Evolutionary conservation across 2,329 filamentous ascomycete genomes (phyloP), one percentile per base, ranked within the genome.

Genomic region (Sporothrix dimorphospora): DNA sequence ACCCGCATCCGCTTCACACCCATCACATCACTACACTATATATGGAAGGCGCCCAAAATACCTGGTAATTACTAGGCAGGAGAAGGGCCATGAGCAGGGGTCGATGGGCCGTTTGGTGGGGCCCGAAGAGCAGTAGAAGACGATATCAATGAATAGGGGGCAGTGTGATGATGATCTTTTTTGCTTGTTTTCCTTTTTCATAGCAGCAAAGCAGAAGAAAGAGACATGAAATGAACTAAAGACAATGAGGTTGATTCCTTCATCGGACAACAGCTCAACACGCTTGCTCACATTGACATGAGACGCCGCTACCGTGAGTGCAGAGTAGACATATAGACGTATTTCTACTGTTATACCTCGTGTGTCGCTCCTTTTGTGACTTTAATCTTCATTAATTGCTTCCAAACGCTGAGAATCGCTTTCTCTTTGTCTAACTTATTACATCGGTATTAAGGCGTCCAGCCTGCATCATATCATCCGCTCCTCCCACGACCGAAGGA

Each of bases 401-500:
- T 34, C 38, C 27, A 38, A 38, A 24, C 38, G 59, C n/a, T 27
- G n/a, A 27, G n/a, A 11, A 1, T 1, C 16, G 16, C 11, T 21
- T 7, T 47, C 38, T 45, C 30, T 49, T 7, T 49, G 27, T 38
- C 30, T 38, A 34, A 12, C 24, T 12, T 24, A 42, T 42, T 21
- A 21, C 57, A 61, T 21, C 7, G 14, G 6, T 34, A 34, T 30
- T 16, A 16, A 16, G 11, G 4, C 47, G 3, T 24, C 14, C 21
- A 11, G 6, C 24, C 8, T 5, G 9, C 16, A 14, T 53, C 45
- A 73, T 67, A 38, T n/a, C 73, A 72, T 72, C 24, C 73, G 69
- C 71, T 83, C 83, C 76, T 89, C 85, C 91, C 92, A 96, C 57
- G 91, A 91, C 59, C 83, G 83, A 81, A 87, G 91, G 79, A 98